A percentile compares a stretch with the other conserved stretches of the same genome.
Evolutionary conservation across 23 red algal genomes (phyloP).

Genomic region (Chondrus crispus): DNA sequence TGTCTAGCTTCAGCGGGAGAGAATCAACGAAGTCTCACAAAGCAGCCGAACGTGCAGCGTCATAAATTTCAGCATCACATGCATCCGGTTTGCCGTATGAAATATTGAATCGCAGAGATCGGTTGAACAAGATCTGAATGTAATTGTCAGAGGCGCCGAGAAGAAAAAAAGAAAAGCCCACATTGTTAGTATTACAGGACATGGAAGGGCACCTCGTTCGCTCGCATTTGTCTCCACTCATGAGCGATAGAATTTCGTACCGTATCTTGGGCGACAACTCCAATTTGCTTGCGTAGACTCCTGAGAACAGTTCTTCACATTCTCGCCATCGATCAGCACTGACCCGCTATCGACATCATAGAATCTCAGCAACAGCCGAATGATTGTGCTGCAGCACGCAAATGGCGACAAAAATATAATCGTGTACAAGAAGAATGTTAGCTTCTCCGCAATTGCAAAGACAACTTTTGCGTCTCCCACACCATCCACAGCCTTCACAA

Average conservation of each 20-base stretch:
- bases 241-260: no score
- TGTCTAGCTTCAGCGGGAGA: conserved; percentile 79
- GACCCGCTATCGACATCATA: conserved; percentile 81
- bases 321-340: conserved; percentile 83
- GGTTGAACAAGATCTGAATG: conserved; percentile 84
- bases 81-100: conserved; percentile 80
- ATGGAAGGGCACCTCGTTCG: no score
- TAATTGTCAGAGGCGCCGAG: conserved; percentile 7
- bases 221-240: no score
- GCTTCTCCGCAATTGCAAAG: neutral
- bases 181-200: no score
- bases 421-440: conserved; percentile 23
- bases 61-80: conserved; percentile 41
- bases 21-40: conserved; percentile 67
- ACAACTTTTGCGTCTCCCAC: neutral
- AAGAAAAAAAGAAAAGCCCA: no score
- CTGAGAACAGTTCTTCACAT: conserved; percentile 60
- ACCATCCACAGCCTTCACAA: neutral
- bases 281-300: conserved; percentile 38
- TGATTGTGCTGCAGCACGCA: conserved; percentile 40
- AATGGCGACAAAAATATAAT: conserved; percentile 10
- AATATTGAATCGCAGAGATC: conserved; percentile 84
- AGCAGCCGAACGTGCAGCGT: conserved; percentile 64
- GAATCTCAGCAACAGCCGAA: conserved; percentile 86
- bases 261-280: conserved; percentile 86